Conservation (phyloP, 2,329 filamentous ascomycete genomes). For the Hymenoscyphus fructigenus region DNA sequence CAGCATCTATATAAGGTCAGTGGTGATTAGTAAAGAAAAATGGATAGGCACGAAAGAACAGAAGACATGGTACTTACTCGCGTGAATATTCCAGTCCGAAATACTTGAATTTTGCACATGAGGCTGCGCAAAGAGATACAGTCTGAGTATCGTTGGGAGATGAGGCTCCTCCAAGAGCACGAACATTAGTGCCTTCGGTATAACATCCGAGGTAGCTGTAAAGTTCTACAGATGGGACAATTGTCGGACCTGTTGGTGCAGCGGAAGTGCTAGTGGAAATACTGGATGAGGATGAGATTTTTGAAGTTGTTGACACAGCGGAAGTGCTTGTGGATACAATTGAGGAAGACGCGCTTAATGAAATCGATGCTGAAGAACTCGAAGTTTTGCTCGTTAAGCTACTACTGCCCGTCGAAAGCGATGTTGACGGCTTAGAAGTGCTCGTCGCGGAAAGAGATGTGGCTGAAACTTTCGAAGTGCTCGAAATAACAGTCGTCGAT, state of each 20-base stretch:
- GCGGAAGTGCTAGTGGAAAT: conserved; percentile 15
- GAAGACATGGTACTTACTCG: conserved; percentile 10
- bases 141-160: conserved; percentile 31
- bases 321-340: conserved; percentile 3
- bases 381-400: neutral
- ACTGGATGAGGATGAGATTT: conserved; percentile 4
- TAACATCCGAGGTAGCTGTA: conserved; percentile 35
- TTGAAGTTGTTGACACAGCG: conserved; percentile 12
- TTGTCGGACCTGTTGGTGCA: conserved; percentile 21
- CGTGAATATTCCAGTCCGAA: conserved; percentile 25
- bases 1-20: conserved; percentile 20
- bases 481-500: neutral
- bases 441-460: neutral
- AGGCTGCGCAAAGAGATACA: conserved; percentile 31
- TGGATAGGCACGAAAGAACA: neutral
- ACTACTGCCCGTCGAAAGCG: neutral
- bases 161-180: conserved; percentile 27
- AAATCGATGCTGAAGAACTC: neutral
- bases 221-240: conserved; percentile 21
- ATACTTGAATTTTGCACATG: conserved; percentile 23
- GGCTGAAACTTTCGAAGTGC: neutral
- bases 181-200: conserved; percentile 28
- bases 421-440: neutral
- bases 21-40: neutral
- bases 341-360: neutral